Base-by-base conservation (phyloP, 148 eudicot genomes). In the Chenopodium suecicum region DNA sequence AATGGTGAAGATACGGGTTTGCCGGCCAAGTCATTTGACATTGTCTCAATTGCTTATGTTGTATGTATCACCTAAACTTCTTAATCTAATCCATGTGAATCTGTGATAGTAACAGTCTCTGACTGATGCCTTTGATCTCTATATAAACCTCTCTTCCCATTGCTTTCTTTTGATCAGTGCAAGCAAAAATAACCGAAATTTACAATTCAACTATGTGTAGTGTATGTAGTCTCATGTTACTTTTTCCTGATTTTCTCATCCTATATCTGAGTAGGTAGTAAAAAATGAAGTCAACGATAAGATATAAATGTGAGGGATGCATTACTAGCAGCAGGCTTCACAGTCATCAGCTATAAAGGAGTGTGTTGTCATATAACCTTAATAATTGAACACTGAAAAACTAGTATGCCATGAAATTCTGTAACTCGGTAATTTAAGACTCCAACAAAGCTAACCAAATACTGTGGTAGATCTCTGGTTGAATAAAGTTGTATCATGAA, bases 1-100 rank as follows among this genome's bases (percentile, higher is more conserved):
- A 96, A 96, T 85, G 99, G 99, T 76, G 99, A 96, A 88, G 86
- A 88, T 75, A 94, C 99, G 25, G 86, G 97, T 74, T 86, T 94
- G 87, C 91, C 95, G 37, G 86, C 97, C 69, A 82, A 89, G 75
- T 93, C 95, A 47, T 96, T 94, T 84, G 99, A 96, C 88, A 80
- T 96, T 76, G 97, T 96, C 79, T 96, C 99, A 69, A 87, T 91
- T 83, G 89, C 99, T 84, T 96, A 94, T 77, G 93, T 96, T 85
- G 99, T 96, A 94, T 56, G 89, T 76, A 5, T 73, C 65, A 20
- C 29, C 52, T 48, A 19, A 63, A 44, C 69, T 32, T 20, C 68
- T 50, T 46, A 62, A 14, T 48, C 23, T 70, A 70, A 29, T 63
- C 4, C 41, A 37, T 37, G 41, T 37, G 41, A 37, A 37, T 37